Conservation (phyloP, 23 red algal genomes). For the Chondrus crispus region DNA sequence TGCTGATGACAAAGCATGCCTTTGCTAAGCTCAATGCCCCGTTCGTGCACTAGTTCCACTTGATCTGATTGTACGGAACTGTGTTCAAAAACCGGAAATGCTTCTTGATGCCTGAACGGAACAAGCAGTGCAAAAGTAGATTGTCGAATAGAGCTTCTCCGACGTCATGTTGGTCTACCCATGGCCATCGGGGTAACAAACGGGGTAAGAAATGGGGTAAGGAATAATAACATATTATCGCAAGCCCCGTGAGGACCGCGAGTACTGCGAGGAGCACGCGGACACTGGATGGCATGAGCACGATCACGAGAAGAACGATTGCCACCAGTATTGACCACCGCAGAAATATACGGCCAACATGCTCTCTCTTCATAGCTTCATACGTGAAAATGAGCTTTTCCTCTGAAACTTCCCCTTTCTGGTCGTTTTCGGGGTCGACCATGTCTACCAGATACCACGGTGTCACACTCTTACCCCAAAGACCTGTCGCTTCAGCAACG, state of each 20-base stretch:
- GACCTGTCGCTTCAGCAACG: not conserved
- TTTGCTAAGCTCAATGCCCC: too few relatives aligned
- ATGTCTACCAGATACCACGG: not conserved
- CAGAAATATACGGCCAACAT: too few relatives aligned
- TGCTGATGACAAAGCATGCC: too few relatives aligned
- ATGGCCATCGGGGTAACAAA: too few relatives aligned
- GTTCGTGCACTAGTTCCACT: too few relatives aligned
- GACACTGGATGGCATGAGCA: not conserved
- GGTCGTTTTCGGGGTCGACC: not conserved
- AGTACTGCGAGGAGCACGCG: too few relatives aligned
- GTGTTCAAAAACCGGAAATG: not conserved
- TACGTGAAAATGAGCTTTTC: not conserved
- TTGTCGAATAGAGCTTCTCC: slow-evolving; percentile 29
- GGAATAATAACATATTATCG: too few relatives aligned
- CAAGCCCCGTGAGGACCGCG: too few relatives aligned
- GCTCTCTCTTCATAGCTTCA: not conserved
- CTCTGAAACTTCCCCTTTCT: not conserved
- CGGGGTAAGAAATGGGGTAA: not conserved
- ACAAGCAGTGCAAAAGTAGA: slow-evolving; percentile 1
- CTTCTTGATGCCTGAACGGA: not conserved
- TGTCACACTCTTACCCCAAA: not conserved
- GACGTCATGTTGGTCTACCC: not conserved
- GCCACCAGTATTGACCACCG: too few relatives aligned
- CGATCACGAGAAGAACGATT: not conserved
- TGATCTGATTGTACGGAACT: not conserved